These are phyloP conservation scores for Cryptosporidium andersoni DNA, from an alignment of 169 alveolate genomes.

Conservation along the genomic window DNA sequence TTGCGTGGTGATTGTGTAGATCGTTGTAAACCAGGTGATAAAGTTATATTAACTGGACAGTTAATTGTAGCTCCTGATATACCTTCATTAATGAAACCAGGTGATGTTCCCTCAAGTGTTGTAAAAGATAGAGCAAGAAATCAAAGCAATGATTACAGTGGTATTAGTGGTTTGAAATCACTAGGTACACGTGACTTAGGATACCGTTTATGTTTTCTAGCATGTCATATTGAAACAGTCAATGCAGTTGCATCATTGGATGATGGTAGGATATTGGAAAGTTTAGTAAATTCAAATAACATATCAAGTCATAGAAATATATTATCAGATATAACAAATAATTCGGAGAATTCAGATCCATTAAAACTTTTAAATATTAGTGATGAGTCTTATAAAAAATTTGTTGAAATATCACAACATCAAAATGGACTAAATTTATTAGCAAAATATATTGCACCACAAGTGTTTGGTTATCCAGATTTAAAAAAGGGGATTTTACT, in stretches of 20 bases:
- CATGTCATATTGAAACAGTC: slow-evolving; percentile 73
- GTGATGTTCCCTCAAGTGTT: slow-evolving; percentile 85
- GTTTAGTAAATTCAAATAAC: neutral
- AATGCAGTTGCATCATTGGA: slow-evolving; percentile 60
- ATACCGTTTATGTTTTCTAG: slow-evolving; percentile 91
- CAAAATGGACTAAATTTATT: slow-evolving; percentile 83
- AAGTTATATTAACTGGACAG: slow-evolving; percentile 91
- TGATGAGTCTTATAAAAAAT: slow-evolving; percentile 76
- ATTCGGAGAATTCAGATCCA: slow-evolving; percentile 69
- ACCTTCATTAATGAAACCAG: slow-evolving; percentile 93
- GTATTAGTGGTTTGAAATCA: slow-evolving; percentile 89
- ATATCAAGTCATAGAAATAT: neutral
- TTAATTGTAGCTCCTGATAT: slow-evolving; percentile 96
- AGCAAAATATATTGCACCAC: slow-evolving; percentile 92
- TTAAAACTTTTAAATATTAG: slow-evolving; percentile 21
- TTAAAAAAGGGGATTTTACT: slow-evolving; percentile 95
- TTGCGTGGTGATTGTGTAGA: slow-evolving; percentile 93
- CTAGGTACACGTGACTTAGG: slow-evolving; percentile 92
- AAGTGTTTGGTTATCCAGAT: slow-evolving; percentile 94
- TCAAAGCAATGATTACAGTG: slow-evolving; percentile 70
- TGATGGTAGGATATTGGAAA: slow-evolving; percentile 56
- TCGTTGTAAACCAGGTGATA: slow-evolving; percentile 96
- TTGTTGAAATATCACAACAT: slow-evolving; percentile 78
- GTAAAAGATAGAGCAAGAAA: slow-evolving; percentile 76
- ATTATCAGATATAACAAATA: slow-evolving; percentile 73